Evolutionary conservation across 169 alveolate species (phyloP), one percentile per base, ranked within the genome.

Genomic region (Eimeria brunetti): DNA sequence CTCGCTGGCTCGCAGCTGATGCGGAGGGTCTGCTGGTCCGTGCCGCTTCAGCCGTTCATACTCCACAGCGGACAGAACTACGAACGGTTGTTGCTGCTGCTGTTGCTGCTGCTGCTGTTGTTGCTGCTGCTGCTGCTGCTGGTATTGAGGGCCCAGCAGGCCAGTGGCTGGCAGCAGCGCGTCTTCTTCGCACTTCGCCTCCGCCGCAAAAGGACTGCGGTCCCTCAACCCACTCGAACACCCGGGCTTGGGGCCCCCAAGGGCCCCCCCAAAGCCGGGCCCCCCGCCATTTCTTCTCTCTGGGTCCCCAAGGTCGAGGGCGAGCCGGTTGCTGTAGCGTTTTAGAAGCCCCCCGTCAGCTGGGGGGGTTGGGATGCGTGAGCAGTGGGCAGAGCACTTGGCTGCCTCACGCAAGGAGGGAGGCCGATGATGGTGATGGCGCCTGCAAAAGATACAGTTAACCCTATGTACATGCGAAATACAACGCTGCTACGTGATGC

Each of bases 91-190:
- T 18, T 75, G 85, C 85, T 75, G 85, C 12, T 30, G 85, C 85
- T 75, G 84, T 36, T 73, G 84, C 51, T 33, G 85, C 53, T 75
- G 85, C 85, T 36, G 85, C 85, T 75, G 85, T 56, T 75, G 85
- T 30, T 75, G 49, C 22, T 58, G 67, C 3, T 58, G 67, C n/a
- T 24, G 22, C 14, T 58, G 67, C 67, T 58, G 67, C n/a, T n/a
- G n/a, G n/a, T n/a, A n/a, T n/a, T n/a, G n/a, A n/a, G n/a, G n/a
- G n/a, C n/a, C n/a, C n/a, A n/a, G n/a, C 14, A 24, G 22, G 22
- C 58, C 85, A 36, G 24, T 16, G 12, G 85, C 20, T n/a, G 85
- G 53, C n/a, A 38, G 85, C 58, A 75, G 56, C 24, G 85, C 85
- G 12, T 75, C 85, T 30, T 38, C 85, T 9, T 75, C 85, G 24